Evolutionary conservation across 2,329 filamentous ascomycete species (phyloP).

Genomic region (Thelonectria rubi): DNA sequence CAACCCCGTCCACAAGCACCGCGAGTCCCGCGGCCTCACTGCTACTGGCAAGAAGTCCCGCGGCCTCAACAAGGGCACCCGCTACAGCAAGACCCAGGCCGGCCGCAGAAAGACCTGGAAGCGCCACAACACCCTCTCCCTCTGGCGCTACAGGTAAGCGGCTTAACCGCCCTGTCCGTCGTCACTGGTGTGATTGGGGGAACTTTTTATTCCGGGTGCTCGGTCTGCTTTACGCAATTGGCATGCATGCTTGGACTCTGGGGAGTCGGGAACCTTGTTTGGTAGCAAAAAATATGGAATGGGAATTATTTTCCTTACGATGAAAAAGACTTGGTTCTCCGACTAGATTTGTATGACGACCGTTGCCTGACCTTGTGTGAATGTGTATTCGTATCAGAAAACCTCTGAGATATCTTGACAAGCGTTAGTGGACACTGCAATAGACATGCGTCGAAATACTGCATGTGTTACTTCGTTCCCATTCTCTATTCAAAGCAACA

Average conservation of each 20-base stretch:
- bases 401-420: too few species aligned
- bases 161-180: conserved; percentile 23
- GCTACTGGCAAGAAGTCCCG: conserved; percentile 99
- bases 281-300: conserved; percentile 47
- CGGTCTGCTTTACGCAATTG: conserved; percentile 44
- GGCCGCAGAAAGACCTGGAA: conserved; percentile 99
- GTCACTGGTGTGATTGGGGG: conserved; percentile 31
- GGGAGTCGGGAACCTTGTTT: conserved; percentile 45
- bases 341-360: conserved; percentile 21
- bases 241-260: conserved; percentile 44
- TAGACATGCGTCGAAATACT: too few species aligned
- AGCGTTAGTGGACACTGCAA: too few species aligned
- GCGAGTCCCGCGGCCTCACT: conserved; percentile 96
- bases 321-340: conserved; percentile 40
- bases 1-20: conserved; percentile 99
- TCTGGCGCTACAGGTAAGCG: conserved; percentile 94
- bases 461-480: too few species aligned
- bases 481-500: too few species aligned
- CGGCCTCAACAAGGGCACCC: conserved; percentile 98
- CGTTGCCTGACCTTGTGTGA: neutral
- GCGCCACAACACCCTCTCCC: conserved; percentile 98
- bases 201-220: conserved; percentile 34
- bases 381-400: too few species aligned
- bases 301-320: conserved; percentile 42
- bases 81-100: conserved; percentile 97